phyloP scores from a whole-genome alignment of 2,329 filamentous ascomycete species.

The Apiospora hydei region DNA sequence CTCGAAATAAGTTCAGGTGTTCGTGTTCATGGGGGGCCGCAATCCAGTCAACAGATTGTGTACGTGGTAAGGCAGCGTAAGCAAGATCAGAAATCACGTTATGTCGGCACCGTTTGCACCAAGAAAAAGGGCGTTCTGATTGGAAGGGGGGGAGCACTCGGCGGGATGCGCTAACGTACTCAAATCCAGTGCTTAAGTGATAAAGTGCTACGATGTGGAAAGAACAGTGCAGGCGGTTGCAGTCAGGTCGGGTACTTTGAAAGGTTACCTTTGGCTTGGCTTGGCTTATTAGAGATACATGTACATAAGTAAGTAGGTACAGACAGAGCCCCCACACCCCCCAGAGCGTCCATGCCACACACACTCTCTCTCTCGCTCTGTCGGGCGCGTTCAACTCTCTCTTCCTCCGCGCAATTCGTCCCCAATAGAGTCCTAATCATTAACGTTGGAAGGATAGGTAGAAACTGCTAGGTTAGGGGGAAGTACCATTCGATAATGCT shows the following conservation, averaged over 20 bases:
- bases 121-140: background rate
- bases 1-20: slow-evolving; percentile 1
- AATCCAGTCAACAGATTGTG: background rate
- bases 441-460: background rate
- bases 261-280: background rate
- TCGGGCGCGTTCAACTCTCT: background rate
- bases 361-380: background rate
- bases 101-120: background rate
- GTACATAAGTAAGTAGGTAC: too few species aligned
- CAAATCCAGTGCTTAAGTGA: background rate
- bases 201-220: background rate
- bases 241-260: background rate
- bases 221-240: background rate
- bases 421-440: background rate
- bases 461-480: background rate
- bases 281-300: background rate
- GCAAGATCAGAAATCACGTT: background rate
- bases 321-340: slow-evolving; percentile 11
- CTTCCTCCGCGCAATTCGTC: background rate
- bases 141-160: background rate
- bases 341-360: slow-evolving; percentile 3
- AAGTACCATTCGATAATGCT: background rate
- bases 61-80: background rate
- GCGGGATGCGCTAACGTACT: background rate
- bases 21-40: background rate